These are phyloP conservation scores for Talaromyces sp. DNA, from an alignment of 2,329 filamentous ascomycete species.

Conservation along the genomic window DNA sequence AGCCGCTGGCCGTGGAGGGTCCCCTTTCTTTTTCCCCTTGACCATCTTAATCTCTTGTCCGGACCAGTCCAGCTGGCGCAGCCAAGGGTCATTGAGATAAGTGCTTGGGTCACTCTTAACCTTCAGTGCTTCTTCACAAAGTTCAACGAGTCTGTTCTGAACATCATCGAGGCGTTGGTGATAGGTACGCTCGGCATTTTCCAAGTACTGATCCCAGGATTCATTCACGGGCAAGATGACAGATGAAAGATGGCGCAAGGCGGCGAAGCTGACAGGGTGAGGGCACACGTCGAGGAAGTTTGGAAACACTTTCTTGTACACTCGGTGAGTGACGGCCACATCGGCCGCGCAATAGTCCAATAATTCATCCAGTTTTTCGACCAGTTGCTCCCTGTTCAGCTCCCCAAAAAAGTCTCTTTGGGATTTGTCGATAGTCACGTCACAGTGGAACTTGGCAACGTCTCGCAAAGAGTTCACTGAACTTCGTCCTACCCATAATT, in stretches of 20 bases:
- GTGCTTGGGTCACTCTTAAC: conserved; percentile 63
- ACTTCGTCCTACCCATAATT: conserved; percentile 90
- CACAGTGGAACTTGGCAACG: conserved; percentile 93
- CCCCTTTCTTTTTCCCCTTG: conserved; percentile 83
- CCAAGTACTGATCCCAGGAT: conserved; percentile 80
- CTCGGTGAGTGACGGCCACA: conserved; percentile 83
- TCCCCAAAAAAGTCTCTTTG: conserved; percentile 81
- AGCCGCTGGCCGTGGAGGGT: conserved; percentile 69
- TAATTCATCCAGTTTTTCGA: conserved; percentile 70
- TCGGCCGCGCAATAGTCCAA: conserved; percentile 94
- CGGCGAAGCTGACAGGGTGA: conserved; percentile 95
- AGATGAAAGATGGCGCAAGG: conserved; percentile 83
- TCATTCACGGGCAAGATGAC: conserved; percentile 87
- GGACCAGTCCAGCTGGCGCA: conserved; percentile 91
- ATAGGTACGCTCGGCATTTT: conserved; percentile 80
- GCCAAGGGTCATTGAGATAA: conserved; percentile 80
- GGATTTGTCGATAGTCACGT: conserved; percentile 85
- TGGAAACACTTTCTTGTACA: conserved; percentile 92
- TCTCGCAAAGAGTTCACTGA: conserved; percentile 93
- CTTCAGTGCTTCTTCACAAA: conserved; percentile 72
- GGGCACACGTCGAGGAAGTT: conserved; percentile 86
- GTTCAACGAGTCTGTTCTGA: conserved; percentile 63
- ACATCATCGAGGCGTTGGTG: conserved; percentile 71
- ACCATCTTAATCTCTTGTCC: conserved; percentile 87
- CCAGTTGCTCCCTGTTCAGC: conserved; percentile 65